Evolutionary conservation across 768 basidiomycete genomes (phyloP).

Genomic region (Tricholoma bakamatsutake): DNA sequence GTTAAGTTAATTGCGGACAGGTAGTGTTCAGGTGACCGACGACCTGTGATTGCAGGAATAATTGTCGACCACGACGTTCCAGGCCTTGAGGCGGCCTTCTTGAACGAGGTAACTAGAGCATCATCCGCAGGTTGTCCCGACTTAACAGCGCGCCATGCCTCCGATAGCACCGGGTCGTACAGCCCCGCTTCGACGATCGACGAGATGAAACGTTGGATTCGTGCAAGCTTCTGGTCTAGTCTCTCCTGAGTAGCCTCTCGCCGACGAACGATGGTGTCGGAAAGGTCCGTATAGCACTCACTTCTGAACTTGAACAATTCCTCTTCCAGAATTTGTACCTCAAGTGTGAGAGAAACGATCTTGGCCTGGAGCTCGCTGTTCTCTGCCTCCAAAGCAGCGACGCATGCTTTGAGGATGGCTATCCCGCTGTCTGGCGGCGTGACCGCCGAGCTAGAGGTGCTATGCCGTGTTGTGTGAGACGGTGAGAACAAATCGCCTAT

Average conservation of each 20-base stretch:
- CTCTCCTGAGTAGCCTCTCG: conserved; percentile 19
- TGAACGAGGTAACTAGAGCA: conserved; percentile 37
- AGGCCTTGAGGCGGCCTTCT: conserved; percentile 32
- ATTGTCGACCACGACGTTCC: conserved; percentile 38
- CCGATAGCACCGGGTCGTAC: conserved; percentile 25
- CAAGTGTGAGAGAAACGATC: conserved; percentile 18
- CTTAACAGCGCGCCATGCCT: conserved; percentile 22
- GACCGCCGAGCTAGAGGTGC: not conserved
- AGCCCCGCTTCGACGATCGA: conserved; percentile 31
- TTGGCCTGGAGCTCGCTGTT: conserved; percentile 17
- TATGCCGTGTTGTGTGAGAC: not conserved
- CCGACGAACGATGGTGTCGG: conserved; percentile 20
- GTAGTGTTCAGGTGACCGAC: conserved; percentile 27
- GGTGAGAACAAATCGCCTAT: not conserved
- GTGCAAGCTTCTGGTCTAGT: conserved; percentile 21
- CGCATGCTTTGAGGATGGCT: conserved; percentile 1
- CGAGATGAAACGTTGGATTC: conserved; percentile 29
- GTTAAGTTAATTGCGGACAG: conserved; percentile 28
- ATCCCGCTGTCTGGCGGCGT: not conserved
- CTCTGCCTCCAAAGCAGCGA: conserved; percentile 22
- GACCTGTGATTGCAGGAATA: conserved; percentile 26
- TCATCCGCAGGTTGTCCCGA: conserved; percentile 32
- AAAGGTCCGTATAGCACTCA: conserved; percentile 22
- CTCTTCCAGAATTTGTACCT: conserved; percentile 17
- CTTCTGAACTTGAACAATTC: conserved; percentile 22